Evolutionary conservation across 176 grass and related monocot genomes (phyloP).

Genomic region (Puccinellia tenuiflora): DNA sequence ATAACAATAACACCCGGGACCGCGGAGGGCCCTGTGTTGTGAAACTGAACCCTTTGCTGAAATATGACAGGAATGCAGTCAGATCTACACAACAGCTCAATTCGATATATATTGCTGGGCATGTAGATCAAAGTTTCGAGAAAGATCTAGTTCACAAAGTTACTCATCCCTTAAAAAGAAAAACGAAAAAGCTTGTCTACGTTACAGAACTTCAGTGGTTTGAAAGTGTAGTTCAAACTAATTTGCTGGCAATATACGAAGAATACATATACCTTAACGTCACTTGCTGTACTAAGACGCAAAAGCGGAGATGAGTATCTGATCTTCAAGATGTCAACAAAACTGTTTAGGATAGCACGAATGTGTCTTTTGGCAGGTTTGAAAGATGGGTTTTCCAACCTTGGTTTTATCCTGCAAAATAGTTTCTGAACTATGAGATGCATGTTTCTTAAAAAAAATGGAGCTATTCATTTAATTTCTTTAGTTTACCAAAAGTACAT

Average conservation of each 20-base stretch:
- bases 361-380: slow-evolving; percentile 69
- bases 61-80: slow-evolving; percentile 22
- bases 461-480: neutral
- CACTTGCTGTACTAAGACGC: slow-evolving; percentile 46
- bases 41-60: slow-evolving; percentile 73
- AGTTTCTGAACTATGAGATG: slow-evolving; percentile 13
- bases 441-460: neutral
- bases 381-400: slow-evolving; percentile 73
- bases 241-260: slow-evolving; percentile 6
- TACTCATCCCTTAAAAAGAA: neutral
- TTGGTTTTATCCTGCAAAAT: slow-evolving; percentile 68
- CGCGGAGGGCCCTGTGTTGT: slow-evolving; percentile 68
- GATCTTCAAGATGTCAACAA: slow-evolving; percentile 61
- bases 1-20: slow-evolving; percentile 68
- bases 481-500: neutral
- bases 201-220: neutral
- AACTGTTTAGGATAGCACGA: slow-evolving; percentile 53
- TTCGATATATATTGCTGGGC: neutral
- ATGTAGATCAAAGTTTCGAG: neutral
- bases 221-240: neutral
- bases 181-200: neutral
- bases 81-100: neutral
- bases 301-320: slow-evolving; percentile 90
- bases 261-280: slow-evolving; percentile 49
- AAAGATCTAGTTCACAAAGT: neutral